Conservation (phyloP, 495 filamentous ascomycete genomes). For the Niebla homalea region DNA sequence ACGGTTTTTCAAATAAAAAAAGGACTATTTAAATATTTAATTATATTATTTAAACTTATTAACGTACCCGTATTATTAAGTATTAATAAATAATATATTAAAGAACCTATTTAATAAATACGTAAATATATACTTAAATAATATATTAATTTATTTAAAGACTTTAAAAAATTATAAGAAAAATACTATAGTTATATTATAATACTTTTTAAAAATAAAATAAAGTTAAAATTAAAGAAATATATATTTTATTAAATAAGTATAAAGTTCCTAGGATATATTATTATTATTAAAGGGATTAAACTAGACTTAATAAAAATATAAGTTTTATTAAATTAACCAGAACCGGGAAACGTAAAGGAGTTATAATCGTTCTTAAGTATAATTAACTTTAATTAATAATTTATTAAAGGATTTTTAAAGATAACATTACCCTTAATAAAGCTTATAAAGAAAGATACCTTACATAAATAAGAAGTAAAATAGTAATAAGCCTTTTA, state of each 20-base stretch:
- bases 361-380: conserved; percentile 12
- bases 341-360: conserved; percentile 7
- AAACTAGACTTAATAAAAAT: conserved; percentile 22
- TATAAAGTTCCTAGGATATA: conserved; percentile 22
- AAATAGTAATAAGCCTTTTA: conserved; percentile 9
- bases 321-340: conserved; percentile 14
- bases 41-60: no score
- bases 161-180: no score
- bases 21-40: conserved; percentile 4
- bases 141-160: no score
- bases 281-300: conserved; percentile 17
- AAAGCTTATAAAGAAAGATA: conserved; percentile 9
- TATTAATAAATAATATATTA: no score
- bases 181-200: background rate
- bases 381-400: no score
- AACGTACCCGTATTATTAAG: no score
- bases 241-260: conserved; percentile 21
- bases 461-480: conserved; percentile 3
- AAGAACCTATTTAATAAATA: no score
- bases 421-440: conserved; percentile 7
- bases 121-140: no score
- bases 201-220: conserved; percentile 14
- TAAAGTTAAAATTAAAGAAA: conserved; percentile 20
- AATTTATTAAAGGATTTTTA: no score
- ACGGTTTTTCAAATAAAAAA: conserved; percentile 1